Evolutionary conservation across 129 eudicot species (phyloP).

Genomic region (Artemisia annua): DNA sequence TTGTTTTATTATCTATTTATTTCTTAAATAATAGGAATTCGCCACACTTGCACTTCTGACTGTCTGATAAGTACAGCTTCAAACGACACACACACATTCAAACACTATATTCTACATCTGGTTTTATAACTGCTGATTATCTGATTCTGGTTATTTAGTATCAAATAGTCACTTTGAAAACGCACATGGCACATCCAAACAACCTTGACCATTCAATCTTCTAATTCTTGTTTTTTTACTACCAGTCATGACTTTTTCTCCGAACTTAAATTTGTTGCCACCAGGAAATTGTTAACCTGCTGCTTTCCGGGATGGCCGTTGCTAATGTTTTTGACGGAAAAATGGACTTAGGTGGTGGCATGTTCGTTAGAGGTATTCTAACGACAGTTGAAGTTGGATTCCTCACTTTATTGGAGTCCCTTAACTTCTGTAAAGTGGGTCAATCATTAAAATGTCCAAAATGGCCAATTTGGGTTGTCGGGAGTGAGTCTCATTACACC

Average conservation of each 20-base stretch:
- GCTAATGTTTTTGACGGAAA: conserved; percentile 92
- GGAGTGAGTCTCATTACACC: conserved; percentile 94
- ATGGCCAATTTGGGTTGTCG: conserved; percentile 99
- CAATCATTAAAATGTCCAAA: conserved; percentile 75
- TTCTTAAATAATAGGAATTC: too few relatives aligned
- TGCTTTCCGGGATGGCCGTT: conserved; percentile 93
- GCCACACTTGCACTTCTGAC: too few relatives aligned
- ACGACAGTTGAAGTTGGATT: conserved; percentile 86
- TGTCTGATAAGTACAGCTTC: too few relatives aligned
- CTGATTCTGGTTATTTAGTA: background rate
- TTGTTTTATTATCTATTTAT: too few relatives aligned
- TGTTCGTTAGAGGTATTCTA: conserved; percentile 82
- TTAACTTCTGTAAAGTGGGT: conserved; percentile 87
- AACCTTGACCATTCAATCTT: background rate
- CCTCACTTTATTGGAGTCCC: conserved; percentile 91
- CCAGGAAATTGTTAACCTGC: conserved; percentile 94
- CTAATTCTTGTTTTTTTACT: background rate
- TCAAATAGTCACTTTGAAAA: background rate
- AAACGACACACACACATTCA: too few relatives aligned
- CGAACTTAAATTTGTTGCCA: conserved; percentile 5
- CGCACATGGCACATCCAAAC: background rate
- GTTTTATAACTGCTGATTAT: too few relatives aligned
- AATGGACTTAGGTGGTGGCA: conserved; percentile 96
- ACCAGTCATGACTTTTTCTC: background rate
- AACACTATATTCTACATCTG: too few relatives aligned